Percentiles rank a stretch among this genome's conserved stretches.
phyloP scores from a whole-genome alignment of 2,329 filamentous ascomycete species.

The Fusarium phyllophilum region DNA sequence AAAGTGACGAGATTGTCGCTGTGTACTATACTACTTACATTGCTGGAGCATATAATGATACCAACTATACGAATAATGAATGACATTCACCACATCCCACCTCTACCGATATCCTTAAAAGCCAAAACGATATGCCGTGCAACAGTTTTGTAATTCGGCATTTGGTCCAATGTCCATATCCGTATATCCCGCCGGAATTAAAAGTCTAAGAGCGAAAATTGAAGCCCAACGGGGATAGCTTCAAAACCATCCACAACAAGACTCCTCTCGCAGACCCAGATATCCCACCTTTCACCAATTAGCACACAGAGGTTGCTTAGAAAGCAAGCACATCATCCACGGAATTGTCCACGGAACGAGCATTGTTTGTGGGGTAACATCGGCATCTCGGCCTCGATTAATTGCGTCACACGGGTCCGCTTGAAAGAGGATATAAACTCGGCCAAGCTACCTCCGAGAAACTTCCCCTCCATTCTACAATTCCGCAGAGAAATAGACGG shows the following conservation, averaged over 20 bases:
- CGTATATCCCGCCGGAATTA: not conserved
- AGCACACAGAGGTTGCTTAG: conserved; percentile 11
- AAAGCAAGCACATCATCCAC: not conserved
- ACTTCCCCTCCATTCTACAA: not conserved
- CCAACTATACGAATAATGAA: not conserved
- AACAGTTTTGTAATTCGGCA: conserved; percentile 4
- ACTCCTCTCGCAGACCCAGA: not conserved
- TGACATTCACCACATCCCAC: not conserved
- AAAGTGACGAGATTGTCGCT: conserved; percentile 54
- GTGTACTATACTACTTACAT: conserved; percentile 1
- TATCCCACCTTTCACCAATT: conserved; percentile 4
- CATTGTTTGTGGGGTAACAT: conserved; percentile 13
- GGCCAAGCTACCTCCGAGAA: conserved; percentile 1
- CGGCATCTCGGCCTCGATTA: conserved; percentile 9
- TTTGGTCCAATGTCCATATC: not conserved
- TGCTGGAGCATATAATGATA: not conserved
- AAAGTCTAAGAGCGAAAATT: not conserved
- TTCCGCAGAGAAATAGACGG: not conserved
- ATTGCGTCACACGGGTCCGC: conserved; percentile 38
- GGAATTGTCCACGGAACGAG: not conserved
- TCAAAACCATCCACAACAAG: not conserved
- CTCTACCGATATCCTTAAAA: not conserved
- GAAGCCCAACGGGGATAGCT: not conserved
- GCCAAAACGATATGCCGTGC: not conserved
- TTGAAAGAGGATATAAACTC: conserved; percentile 21